A percentile compares a stretch with the other conserved stretches of the same genome.
Evolutionary conservation across 2,329 filamentous ascomycete genomes (phyloP).

Genomic region (Pseudogymnoascus sp.): DNA sequence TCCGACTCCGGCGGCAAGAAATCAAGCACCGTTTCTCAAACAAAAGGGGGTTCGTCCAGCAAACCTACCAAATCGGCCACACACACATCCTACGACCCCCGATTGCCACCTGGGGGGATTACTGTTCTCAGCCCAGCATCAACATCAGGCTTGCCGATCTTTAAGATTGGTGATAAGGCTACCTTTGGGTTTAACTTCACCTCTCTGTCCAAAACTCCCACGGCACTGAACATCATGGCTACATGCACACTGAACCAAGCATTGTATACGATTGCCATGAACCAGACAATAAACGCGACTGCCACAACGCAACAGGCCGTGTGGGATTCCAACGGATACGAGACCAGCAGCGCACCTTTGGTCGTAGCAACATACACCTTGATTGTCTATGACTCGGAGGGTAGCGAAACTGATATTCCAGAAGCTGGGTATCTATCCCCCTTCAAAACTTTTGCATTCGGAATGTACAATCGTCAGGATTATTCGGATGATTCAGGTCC

Average conservation of each 20-base stretch:
- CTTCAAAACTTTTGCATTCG: constrained; percentile 45
- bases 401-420: constrained; percentile 41
- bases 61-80: constrained; percentile 11
- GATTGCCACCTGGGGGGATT: constrained; percentile 43
- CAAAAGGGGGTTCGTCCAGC: background rate
- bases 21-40: background rate
- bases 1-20: background rate
- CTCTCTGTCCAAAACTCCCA: constrained; percentile 48
- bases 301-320: constrained; percentile 38
- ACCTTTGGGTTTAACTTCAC: constrained; percentile 63
- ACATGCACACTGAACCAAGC: constrained; percentile 45
- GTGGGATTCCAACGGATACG: constrained; percentile 15
- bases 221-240: constrained; percentile 52
- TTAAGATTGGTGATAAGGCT: constrained; percentile 52
- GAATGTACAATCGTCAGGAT: constrained; percentile 46
- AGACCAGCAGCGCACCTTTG: constrained; percentile 34
- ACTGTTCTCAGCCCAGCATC: constrained; percentile 46
- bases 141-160: constrained; percentile 39
- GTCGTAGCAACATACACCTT: constrained; percentile 52
- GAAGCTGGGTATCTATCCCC: constrained; percentile 49
- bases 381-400: constrained; percentile 52
- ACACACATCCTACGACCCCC: constrained; percentile 34
- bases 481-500: constrained; percentile 40
- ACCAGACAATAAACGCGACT: constrained; percentile 50
- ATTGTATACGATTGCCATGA: constrained; percentile 55